phyloP scores from a whole-genome alignment of 2,329 filamentous ascomycete species.

The Aspergillus fructus region DNA sequence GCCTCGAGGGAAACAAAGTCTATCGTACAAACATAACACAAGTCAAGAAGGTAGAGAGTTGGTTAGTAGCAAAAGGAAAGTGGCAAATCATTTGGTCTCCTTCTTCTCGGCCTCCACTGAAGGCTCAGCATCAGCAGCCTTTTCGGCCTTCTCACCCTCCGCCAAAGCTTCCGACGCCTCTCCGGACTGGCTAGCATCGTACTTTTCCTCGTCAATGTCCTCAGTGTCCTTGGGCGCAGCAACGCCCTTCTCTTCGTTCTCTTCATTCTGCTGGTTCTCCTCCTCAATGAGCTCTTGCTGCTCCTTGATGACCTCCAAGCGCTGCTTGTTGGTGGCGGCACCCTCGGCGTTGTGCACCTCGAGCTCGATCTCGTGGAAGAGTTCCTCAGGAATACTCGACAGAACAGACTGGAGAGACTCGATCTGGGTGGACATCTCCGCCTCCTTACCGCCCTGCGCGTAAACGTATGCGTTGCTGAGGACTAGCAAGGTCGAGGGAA shows the following conservation, averaged over 20 bases:
- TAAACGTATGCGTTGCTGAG: constrained; percentile 98
- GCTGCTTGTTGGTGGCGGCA: constrained; percentile 97
- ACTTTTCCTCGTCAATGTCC: constrained; percentile 78
- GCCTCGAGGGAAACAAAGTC: constrained; percentile 12
- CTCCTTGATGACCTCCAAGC: constrained; percentile 95
- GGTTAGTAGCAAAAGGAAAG: constrained; percentile 8
- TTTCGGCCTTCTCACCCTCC: constrained; percentile 39
- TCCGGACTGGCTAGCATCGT: constrained; percentile 52
- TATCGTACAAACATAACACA: constrained; percentile 25
- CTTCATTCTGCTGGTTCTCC: constrained; percentile 87
- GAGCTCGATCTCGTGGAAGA: constrained; percentile 99
- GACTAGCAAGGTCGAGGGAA: constrained; percentile 94
- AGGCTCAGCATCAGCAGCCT: constrained; percentile 19
- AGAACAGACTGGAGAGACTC: constrained; percentile 90
- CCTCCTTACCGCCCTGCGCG: constrained; percentile 69
- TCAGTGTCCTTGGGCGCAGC: constrained; percentile 80
- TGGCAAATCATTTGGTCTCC: constrained; percentile 25
- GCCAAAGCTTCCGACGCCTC: constrained; percentile 45
- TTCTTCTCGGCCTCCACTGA: constrained; percentile 15
- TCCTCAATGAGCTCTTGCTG: constrained; percentile 98
- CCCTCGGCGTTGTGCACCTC: constrained; percentile 97
- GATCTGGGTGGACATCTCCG: constrained; percentile 83
- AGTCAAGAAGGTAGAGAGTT: constrained; percentile 11
- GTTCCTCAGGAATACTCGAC: constrained; percentile 91
- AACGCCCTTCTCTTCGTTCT: constrained; percentile 72